Conservation (phyloP, 352 stramenopile genomes). For the Globisporangium cylindrosporum region DNA sequence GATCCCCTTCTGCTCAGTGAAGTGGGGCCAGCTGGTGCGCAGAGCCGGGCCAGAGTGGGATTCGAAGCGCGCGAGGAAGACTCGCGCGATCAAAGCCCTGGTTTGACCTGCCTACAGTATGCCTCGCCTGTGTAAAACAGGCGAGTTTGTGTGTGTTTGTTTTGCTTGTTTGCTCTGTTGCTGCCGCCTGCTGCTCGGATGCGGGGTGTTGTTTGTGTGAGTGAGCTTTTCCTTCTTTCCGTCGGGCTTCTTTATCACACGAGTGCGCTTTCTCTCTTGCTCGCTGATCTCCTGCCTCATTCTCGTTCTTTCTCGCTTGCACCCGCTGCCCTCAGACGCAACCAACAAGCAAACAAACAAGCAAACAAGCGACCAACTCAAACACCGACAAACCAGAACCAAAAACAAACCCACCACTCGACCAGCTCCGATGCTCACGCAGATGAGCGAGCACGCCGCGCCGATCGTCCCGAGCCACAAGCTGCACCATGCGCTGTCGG, state of each 20-base stretch:
- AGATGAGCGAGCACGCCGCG: constrained; percentile 23
- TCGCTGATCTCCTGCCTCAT: constrained; percentile 3
- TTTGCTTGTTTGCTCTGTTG: neutral
- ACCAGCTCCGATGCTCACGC: constrained; percentile 34
- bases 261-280: neutral
- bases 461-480: constrained; percentile 14
- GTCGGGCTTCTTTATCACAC: constrained; percentile 1
- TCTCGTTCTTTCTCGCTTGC: constrained; percentile 15
- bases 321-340: neutral
- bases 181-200: neutral
- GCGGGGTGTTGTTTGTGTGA: neutral
- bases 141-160: neutral
- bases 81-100: neutral
- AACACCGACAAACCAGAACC: neutral
- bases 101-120: constrained; percentile 1
- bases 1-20: neutral
- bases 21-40: constrained; percentile 1
- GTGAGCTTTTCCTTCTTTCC: neutral
- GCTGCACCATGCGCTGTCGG: constrained; percentile 22
- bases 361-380: neutral
- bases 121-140: neutral
- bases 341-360: neutral
- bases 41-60: neutral
- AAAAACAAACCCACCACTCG: neutral
- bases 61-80: neutral